Conservation (phyloP, 225 moss, liverwort and hornwort species). For the Physcomitrium patens region DNA sequence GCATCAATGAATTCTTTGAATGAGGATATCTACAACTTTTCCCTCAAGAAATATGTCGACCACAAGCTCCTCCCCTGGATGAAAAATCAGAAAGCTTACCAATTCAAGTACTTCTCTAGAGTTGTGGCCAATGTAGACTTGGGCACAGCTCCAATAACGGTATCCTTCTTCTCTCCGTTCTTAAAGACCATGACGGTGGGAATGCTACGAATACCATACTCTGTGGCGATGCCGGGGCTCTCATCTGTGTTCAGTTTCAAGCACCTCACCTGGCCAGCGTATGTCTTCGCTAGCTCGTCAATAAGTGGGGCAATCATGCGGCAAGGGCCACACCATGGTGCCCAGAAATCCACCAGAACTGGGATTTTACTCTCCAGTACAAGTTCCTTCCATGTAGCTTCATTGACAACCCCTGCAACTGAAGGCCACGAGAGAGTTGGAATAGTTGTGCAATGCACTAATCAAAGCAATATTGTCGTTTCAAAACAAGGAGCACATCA, state of each 20-base stretch:
- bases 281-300: constrained; percentile 80
- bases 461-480: neutral
- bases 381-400: constrained; percentile 60
- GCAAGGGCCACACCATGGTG: constrained; percentile 99
- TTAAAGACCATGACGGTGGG: constrained; percentile 93
- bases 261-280: constrained; percentile 77
- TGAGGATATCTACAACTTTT: neutral
- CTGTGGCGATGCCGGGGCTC: constrained; percentile 75
- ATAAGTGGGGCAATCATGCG: constrained; percentile 94
- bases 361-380: constrained; percentile 65
- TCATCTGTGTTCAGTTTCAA: constrained; percentile 95
- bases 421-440: neutral
- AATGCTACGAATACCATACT: constrained; percentile 93
- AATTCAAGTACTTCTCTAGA: constrained; percentile 73
- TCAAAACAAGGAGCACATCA: neutral
- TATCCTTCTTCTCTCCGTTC: constrained; percentile 82
- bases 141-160: constrained; percentile 92
- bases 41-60: neutral
- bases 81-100: constrained; percentile 45
- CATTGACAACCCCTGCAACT: constrained; percentile 68
- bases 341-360: constrained; percentile 96
- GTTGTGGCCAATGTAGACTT: constrained; percentile 68
- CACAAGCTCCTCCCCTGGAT: neutral
- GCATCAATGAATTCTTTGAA: neutral
- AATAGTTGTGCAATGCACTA: too few relatives aligned